Percentiles rank a stretch among this genome's conserved stretches.
Conservation (phyloP, 257 asterid genomes). For the Solanum corneliomulleri region DNA sequence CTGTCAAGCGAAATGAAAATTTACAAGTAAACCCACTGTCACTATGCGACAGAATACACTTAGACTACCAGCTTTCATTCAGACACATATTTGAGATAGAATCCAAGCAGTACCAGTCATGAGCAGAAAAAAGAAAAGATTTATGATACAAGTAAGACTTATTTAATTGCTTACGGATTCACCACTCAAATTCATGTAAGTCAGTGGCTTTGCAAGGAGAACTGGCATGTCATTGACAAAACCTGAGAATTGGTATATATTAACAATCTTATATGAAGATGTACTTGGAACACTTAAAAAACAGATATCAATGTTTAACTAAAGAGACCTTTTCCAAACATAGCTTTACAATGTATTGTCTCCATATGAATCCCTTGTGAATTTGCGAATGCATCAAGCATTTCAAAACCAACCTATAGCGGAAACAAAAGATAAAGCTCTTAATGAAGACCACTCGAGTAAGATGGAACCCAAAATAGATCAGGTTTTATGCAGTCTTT, state of each 20-base stretch:
- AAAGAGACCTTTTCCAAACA: conserved; percentile 69
- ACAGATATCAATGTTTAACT: not conserved
- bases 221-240: conserved; percentile 58
- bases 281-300: not conserved
- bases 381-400: conserved; percentile 70
- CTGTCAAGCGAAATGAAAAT: not conserved
- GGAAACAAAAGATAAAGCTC: not conserved
- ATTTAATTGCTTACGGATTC: conserved; percentile 58
- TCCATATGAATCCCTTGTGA: conserved; percentile 58
- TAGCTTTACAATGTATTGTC: conserved; percentile 67
- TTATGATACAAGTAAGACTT: not conserved
- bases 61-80: not conserved
- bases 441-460: not conserved
- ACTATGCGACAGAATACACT: not conserved
- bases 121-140: not conserved
- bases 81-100: not conserved
- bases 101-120: not conserved
- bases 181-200: conserved; percentile 88
- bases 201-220: conserved; percentile 88
- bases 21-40: not conserved
- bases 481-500: not conserved
- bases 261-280: not conserved
- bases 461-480: not conserved
- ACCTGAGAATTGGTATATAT: conserved; percentile 31
- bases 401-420: conserved; percentile 56